Evolutionary conservation across 176 grass and related monocot genomes (phyloP), one percentile per base, ranked within the genome.

Genomic region (Raddia guianensis): DNA sequence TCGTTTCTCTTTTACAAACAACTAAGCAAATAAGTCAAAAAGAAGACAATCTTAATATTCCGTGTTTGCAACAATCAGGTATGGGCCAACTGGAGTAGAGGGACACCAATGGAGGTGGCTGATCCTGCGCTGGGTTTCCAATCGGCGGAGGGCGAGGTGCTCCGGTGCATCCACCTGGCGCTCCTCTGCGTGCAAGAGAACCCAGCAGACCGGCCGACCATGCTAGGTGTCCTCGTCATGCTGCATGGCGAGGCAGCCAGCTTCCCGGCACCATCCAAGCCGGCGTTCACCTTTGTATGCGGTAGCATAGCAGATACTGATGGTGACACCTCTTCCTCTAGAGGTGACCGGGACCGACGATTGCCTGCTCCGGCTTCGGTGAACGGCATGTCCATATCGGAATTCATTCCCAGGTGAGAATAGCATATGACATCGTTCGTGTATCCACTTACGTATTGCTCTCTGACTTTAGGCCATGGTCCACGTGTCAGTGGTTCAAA

Each of bases 141-240:
- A 2, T 2, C 11, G 9, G 2, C 53, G 5, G 75, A 68, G 14
- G 52, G 27, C 1, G 87, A 85, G 66, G 27, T 59, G 43, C 13
- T 89, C 27, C 85, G 52, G 59, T 82, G 78, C 42, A 20, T 82
- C 57, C 72, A 89, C 0, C 19, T 73, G 0, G 83, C 72, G 4
- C 66, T 84, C 12, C 81, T 88, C 45, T 84, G 68, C 70, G 61
- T 80, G 47, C 80, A 80, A 11, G 81, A 73, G 70, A 27, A 27
- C 27, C 27, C 27, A 27, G 27, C 27, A 27, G 27, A 27, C 27
- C 27, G 27, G 27, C 27, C 74, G 0, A 60, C 50, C 18, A 84
- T 84, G 68, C 18, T 77, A 8, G 64, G 54, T 5, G 50, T 88
- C 45, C 44, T 80, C 16, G 12, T 84, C 5, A 80, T 89, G 87